These are phyloP conservation scores for Pythium utonaiense DNA, from an alignment of 352 stramenopile genomes.

Conservation along the genomic window DNA sequence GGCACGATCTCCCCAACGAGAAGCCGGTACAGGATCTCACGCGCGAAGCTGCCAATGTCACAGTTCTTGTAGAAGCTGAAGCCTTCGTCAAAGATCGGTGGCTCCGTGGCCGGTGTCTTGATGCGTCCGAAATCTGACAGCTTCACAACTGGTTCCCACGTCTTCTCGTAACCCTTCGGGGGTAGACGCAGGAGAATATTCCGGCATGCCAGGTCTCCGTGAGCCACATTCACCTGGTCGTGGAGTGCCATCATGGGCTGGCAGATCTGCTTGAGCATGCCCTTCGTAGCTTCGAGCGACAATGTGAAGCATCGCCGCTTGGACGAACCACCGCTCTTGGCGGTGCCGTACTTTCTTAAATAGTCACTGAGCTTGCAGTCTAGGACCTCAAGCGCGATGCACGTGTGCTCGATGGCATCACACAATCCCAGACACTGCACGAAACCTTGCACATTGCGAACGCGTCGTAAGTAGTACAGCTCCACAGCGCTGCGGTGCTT, in stretches of 20 bases:
- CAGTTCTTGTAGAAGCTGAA: conserved; percentile 87
- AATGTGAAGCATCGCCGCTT: conserved; percentile 52
- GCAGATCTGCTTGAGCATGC: conserved; percentile 72
- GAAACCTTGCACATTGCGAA: conserved; percentile 73
- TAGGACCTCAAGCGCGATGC: conserved; percentile 85
- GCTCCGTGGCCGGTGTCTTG: conserved; percentile 58
- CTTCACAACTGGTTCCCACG: conserved; percentile 80
- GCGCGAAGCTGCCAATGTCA: conserved; percentile 71
- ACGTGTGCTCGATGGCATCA: conserved; percentile 82
- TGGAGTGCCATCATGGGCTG: conserved; percentile 76
- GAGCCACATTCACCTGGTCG: conserved; percentile 74
- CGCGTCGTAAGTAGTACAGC: conserved; percentile 73
- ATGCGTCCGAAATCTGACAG: conserved; percentile 84
- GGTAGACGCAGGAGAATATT: conserved; percentile 83
- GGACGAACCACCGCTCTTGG: conserved; percentile 24
- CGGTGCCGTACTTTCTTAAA: conserved; percentile 58
- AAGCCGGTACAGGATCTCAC: conserved; percentile 76
- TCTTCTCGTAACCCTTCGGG: conserved; percentile 75
- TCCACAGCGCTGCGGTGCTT: conserved; percentile 77
- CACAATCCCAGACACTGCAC: conserved; percentile 79
- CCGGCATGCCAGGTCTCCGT: conserved; percentile 79
- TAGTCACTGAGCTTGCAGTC: conserved; percentile 88
- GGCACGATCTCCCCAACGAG: conserved; percentile 80
- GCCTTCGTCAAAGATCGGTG: conserved; percentile 58
- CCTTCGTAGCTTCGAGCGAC: conserved; percentile 45